These are phyloP conservation scores for Dissophora ornata DNA, from an alignment of 192 early-diverging fungal species.

Conservation along the genomic window DNA sequence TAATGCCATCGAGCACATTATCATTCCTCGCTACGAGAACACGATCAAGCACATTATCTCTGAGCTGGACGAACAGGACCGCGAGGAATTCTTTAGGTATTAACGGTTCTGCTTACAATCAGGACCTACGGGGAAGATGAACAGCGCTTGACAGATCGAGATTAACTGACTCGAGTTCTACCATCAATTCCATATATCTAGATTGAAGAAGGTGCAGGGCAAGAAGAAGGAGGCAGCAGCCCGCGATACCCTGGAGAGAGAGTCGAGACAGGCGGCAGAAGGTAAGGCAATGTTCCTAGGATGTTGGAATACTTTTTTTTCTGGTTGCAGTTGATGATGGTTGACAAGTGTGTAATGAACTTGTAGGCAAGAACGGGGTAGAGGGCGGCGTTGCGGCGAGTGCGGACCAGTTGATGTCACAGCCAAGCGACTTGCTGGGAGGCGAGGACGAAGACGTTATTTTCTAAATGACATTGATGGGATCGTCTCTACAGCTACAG, in stretches of 20 bases:
- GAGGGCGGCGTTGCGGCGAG: background rate
- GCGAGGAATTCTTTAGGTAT: conserved; percentile 97
- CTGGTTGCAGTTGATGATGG: background rate
- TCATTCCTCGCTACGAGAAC: conserved; percentile 98
- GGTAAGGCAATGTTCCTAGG: conserved; percentile 4
- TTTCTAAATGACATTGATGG: conserved; percentile 12
- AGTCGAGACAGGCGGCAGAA: conserved; percentile 48
- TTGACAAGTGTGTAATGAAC: too few relatives aligned
- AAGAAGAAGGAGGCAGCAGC: conserved; percentile 93
- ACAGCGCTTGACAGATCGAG: too few relatives aligned
- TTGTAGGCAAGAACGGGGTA: background rate
- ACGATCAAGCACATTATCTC: conserved; percentile 96
- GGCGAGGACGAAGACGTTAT: conserved; percentile 50
- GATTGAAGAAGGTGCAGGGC: conserved; percentile 97
- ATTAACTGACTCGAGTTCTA: background rate
- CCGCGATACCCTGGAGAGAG: conserved; percentile 65
- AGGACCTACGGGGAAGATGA: too few relatives aligned
- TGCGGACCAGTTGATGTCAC: conserved; percentile 8
- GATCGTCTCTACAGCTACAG: background rate
- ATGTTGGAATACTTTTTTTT: too few relatives aligned
- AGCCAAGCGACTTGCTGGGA: conserved; percentile 35
- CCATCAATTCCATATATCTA: conserved; percentile 10
- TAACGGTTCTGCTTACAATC: too few relatives aligned
- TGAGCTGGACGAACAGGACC: conserved; percentile 98
- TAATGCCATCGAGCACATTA: conserved; percentile 99